These are phyloP conservation scores for Anacardium occidentale DNA, from an alignment of 345 rosid species.

Conservation along the genomic window DNA sequence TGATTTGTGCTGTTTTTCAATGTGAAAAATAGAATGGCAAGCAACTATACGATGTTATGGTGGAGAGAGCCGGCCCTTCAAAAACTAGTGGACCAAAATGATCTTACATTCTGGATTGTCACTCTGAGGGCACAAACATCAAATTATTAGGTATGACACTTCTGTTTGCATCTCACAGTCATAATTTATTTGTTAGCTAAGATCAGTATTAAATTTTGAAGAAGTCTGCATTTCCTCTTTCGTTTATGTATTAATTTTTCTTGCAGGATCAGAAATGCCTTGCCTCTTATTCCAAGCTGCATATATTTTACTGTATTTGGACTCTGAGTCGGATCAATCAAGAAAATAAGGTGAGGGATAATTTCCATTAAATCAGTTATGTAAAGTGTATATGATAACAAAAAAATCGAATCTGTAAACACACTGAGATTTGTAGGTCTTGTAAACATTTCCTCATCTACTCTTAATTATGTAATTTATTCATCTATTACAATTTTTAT, in stretches of 20 bases:
- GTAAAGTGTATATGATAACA: no score
- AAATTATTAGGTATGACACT: constrained; percentile 5
- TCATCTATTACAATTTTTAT: background rate
- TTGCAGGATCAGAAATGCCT: no score
- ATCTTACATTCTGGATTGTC: constrained; percentile 15
- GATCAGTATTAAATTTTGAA: no score
- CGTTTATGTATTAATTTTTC: no score
- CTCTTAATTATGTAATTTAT: background rate
- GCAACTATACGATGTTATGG: constrained; percentile 71
- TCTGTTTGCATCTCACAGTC: background rate
- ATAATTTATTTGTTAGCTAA: background rate
- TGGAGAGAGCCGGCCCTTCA: constrained; percentile 71
- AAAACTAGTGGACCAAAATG: constrained; percentile 58
- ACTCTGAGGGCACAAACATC: background rate
- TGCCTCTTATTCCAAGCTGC: no score
- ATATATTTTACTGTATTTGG: no score
- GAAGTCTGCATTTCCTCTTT: no score
- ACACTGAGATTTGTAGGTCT: background rate
- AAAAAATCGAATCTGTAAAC: no score
- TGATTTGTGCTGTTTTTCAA: background rate
- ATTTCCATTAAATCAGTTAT: no score
- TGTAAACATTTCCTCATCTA: background rate
- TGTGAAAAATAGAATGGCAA: constrained; percentile 50
- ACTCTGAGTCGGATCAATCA: no score
- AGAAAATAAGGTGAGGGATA: no score